Base-by-base conservation (phyloP, 148 eudicot genomes). In the Rhododendron williamsianum region DNA sequence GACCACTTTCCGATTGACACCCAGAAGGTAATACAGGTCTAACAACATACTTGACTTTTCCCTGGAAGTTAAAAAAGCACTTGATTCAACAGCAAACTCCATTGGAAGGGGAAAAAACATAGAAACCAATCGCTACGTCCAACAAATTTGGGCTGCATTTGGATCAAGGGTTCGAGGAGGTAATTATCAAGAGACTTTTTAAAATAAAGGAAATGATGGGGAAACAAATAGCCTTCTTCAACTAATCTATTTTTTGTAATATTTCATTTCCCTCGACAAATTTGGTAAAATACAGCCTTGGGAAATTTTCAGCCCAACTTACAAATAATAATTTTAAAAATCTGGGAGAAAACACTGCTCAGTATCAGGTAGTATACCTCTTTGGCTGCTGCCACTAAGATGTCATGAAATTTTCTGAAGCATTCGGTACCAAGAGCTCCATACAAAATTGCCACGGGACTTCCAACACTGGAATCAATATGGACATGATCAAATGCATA, bases 381-480 rank as follows among this genome's bases (percentile, higher is more conserved):
- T 92, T 91, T 92, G 58, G 98, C 98, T 82, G 98, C 98, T 90
- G 90, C 88, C 71, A 90, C 92, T 88, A 97, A 95, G 46, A 82
- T 85, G 27, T 67, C 25, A 88, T 97, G 99, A 86, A 97, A 95
- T 86, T 93, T 92, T 84, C 81, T 88, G 82, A 97, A 97, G 92
- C 99, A 97, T 43, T 90, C 85, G 51, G 98, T 94, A 81, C 94
- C 98, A 85, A 97, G 94, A 86, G 98, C 96, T 85, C 98, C 99
- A 94, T 97, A 97, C 86, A 97, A 91, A 85, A 97, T 92, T 78
- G 93, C 94, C 86, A 91, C 90, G 30, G 95, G 94, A 89, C 94
- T 93, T 89, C 95, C 92, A 90, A 89, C 83, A 86, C 84, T 89
- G 82, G 96, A 92, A 85, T 90, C 92, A 33, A 88, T 83, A 88